Percentiles rank a stretch among this genome's conserved stretches.
phyloP scores from a whole-genome alignment of 164 flowering plant genomes.

The Nymphaea thermarum region DNA sequence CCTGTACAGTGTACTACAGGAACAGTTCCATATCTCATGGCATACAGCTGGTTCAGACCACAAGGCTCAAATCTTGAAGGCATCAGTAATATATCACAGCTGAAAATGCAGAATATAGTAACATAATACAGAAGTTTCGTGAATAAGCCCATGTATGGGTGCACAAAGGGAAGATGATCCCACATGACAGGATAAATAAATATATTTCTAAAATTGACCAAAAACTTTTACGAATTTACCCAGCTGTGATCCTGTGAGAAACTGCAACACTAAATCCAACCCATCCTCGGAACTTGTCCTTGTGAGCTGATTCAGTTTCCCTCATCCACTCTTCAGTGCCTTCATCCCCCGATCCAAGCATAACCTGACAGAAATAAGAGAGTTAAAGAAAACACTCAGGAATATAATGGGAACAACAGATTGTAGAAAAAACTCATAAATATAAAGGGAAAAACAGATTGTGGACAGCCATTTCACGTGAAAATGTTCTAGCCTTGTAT shows the following conservation, averaged over 20 bases:
- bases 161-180: too few species aligned
- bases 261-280: constrained; percentile 91
- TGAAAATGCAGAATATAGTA: constrained; percentile 15
- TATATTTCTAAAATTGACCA: neutral
- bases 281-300: constrained; percentile 87
- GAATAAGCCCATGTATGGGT: too few species aligned
- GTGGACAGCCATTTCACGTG: too few species aligned
- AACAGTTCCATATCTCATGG: constrained; percentile 92
- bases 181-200: neutral
- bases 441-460: too few species aligned
- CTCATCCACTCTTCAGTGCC: constrained; percentile 87
- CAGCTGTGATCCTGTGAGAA: constrained; percentile 87
- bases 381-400: neutral
- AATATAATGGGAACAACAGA: too few species aligned
- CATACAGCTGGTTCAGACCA: constrained; percentile 91
- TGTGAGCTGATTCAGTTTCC: constrained; percentile 39
- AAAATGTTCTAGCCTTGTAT: too few species aligned
- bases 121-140: too few species aligned
- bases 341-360: constrained; percentile 92
- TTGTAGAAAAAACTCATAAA: too few species aligned
- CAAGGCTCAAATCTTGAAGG: constrained; percentile 99
- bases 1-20: constrained; percentile 95
- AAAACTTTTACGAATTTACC: constrained; percentile 32
- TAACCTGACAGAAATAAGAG: constrained; percentile 33
- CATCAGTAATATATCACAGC: constrained; percentile 91